Percentiles rank a stretch among this genome's conserved stretches.
These are phyloP conservation scores for Clonostachys rosea DNA, from an alignment of 2,329 filamentous ascomycete genomes.

Conservation along the genomic window DNA sequence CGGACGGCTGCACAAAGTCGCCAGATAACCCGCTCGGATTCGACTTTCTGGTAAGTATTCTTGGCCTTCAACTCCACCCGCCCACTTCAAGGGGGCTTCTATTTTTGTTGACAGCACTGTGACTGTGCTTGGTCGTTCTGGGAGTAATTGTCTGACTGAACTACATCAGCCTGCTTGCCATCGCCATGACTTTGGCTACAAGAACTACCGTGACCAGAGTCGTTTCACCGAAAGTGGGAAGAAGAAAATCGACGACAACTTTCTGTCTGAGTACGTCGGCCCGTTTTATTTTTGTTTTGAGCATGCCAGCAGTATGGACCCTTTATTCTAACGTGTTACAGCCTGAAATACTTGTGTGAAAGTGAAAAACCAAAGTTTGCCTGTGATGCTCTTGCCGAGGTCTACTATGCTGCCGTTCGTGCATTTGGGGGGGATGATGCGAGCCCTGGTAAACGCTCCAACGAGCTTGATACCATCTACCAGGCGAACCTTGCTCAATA, in stretches of 20 bases:
- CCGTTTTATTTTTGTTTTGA: too few species aligned
- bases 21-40: constrained; percentile 39
- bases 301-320: too few species aligned
- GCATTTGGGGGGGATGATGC: constrained; percentile 19
- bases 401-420: constrained; percentile 23
- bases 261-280: constrained; percentile 34
- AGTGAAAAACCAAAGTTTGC: constrained; percentile 5
- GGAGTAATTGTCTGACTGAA: too few species aligned
- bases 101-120: too few species aligned
- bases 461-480: constrained; percentile 10
- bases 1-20: constrained; percentile 34
- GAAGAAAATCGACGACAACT: constrained; percentile 40
- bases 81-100: too few species aligned
- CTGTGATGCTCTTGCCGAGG: constrained; percentile 20
- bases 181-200: constrained; percentile 53
- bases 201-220: constrained; percentile 44
- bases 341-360: constrained; percentile 21
- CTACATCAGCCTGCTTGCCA: constrained; percentile 29
- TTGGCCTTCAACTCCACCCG: too few species aligned
- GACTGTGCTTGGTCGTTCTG: too few species aligned
- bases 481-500: constrained; percentile 19
- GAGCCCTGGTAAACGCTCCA: constrained; percentile 10
- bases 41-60: constrained; percentile 20
- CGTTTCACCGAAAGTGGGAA: constrained; percentile 38
- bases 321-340: constrained; percentile 1